Evolutionary conservation across 163 green algal species (phyloP).

Genomic region (Scenedesmus sp.): DNA sequence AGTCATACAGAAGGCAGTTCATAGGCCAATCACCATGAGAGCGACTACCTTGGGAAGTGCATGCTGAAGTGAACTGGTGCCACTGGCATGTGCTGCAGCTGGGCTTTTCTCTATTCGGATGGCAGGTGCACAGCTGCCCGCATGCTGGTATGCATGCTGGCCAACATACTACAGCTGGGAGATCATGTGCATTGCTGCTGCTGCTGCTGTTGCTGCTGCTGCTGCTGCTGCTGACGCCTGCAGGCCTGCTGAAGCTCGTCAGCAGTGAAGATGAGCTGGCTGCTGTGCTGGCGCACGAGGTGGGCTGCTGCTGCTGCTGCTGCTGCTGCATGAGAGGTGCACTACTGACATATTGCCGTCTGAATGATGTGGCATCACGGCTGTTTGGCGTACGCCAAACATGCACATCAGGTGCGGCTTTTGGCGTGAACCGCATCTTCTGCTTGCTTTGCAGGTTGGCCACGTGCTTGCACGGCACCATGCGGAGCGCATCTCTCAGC

Average conservation of each 20-base stretch:
- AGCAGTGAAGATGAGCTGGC: slow-evolving; percentile 78
- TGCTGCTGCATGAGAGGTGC: background rate
- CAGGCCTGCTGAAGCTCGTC: slow-evolving; percentile 74
- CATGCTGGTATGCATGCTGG: background rate
- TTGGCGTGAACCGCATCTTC: background rate
- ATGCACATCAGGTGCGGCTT: background rate
- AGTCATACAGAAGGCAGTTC: background rate
- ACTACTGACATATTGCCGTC: background rate
- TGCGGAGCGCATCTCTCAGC: slow-evolving; percentile 62
- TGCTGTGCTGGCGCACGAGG: slow-evolving; percentile 89
- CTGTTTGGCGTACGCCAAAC: too few species aligned
- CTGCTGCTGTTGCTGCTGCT: slow-evolving; percentile 2
- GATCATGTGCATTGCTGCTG: background rate
- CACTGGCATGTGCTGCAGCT: too few species aligned
- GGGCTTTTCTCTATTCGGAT: too few species aligned
- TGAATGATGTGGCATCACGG: too few species aligned
- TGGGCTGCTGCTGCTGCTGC: background rate
- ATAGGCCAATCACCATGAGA: background rate
- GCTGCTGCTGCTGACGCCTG: slow-evolving; percentile 33
- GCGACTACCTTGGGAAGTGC: too few species aligned
- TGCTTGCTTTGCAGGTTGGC: slow-evolving; percentile 49
- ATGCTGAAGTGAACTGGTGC: too few species aligned
- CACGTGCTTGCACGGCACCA: slow-evolving; percentile 89
- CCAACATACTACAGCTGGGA: background rate
- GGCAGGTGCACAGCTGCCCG: too few species aligned